Evolutionary conservation across 257 asterid species (phyloP).

Genomic region (Nicotiana obtusifolia): DNA sequence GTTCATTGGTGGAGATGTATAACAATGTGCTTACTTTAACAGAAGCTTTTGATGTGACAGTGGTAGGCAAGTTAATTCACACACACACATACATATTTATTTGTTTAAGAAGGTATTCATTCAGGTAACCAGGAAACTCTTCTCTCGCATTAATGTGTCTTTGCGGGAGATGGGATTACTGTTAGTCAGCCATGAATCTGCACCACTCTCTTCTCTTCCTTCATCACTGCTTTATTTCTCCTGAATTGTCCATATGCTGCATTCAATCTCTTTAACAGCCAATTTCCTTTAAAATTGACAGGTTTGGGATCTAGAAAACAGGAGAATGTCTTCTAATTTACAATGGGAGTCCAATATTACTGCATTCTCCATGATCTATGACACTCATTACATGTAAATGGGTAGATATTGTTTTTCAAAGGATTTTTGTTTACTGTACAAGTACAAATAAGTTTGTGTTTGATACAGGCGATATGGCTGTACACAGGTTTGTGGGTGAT

Average conservation of each 20-base stretch:
- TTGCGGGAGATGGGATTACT: not conserved
- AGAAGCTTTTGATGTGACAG: not conserved
- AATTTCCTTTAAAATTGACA: slow-evolving; percentile 24
- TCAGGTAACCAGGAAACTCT: not conserved
- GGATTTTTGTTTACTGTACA: not conserved
- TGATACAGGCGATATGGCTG: slow-evolving; percentile 15
- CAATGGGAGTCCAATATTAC: slow-evolving; percentile 97
- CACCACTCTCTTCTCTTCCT: not conserved
- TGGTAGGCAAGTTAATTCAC: slow-evolving; percentile 1
- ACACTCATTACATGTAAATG: slow-evolving; percentile 86
- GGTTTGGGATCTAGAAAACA: slow-evolving; percentile 93
- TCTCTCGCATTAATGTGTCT: not conserved
- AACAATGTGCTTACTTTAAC: not conserved
- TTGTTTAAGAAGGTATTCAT: not conserved
- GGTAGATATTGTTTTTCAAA: slow-evolving; percentile 2
- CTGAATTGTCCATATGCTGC: not conserved
- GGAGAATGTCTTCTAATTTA: slow-evolving; percentile 52
- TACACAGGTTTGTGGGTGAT: slow-evolving; percentile 75
- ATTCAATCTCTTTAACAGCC: slow-evolving; percentile 8
- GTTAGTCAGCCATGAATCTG: not conserved
- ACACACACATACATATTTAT: not conserved
- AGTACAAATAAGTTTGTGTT: slow-evolving; percentile 12
- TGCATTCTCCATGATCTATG: slow-evolving; percentile 64
- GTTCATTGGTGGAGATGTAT: not conserved
- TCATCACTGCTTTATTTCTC: slow-evolving; percentile 1